Evolutionary conservation across 768 basidiomycete genomes (phyloP).

Genomic region (Boletus bicolor): DNA sequence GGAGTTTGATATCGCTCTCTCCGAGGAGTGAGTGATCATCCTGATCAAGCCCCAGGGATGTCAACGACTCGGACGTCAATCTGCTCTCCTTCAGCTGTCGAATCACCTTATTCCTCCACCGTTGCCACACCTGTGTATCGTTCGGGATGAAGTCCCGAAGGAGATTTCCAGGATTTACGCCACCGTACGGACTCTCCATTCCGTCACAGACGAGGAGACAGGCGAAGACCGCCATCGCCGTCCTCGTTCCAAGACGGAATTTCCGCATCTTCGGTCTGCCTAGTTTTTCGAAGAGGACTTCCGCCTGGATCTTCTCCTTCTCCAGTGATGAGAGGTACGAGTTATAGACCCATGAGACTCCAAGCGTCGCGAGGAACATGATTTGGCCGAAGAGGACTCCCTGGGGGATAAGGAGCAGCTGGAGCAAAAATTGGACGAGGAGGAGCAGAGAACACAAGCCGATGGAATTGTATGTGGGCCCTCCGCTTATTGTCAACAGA

Average conservation of each 20-base stretch:
- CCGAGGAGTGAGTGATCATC: constrained; percentile 8
- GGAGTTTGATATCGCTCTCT: constrained; percentile 11
- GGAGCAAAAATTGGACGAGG: constrained; percentile 31
- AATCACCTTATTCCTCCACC: constrained; percentile 24
- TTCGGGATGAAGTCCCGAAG: constrained; percentile 23
- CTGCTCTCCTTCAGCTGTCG: constrained; percentile 14
- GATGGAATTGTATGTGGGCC: constrained; percentile 15
- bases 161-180: constrained; percentile 13
- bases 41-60: background rate
- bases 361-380: constrained; percentile 33
- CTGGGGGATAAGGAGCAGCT: constrained; percentile 36
- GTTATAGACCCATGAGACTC: constrained; percentile 36
- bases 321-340: constrained; percentile 38
- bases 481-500: constrained; percentile 13
- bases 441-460: constrained; percentile 33
- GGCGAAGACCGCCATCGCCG: constrained; percentile 24
- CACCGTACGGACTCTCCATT: constrained; percentile 14
- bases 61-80: background rate
- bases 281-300: constrained; percentile 17
- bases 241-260: constrained; percentile 23
- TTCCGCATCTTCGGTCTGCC: constrained; percentile 14
- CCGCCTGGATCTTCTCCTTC: constrained; percentile 27
- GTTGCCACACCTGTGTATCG: constrained; percentile 23
- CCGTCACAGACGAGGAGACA: constrained; percentile 26
- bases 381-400: constrained; percentile 34